A percentile compares a stretch with the other conserved stretches of the same genome.
Evolutionary conservation across 768 basidiomycete genomes (phyloP).

Genomic region (Kwoniella pini): DNA sequence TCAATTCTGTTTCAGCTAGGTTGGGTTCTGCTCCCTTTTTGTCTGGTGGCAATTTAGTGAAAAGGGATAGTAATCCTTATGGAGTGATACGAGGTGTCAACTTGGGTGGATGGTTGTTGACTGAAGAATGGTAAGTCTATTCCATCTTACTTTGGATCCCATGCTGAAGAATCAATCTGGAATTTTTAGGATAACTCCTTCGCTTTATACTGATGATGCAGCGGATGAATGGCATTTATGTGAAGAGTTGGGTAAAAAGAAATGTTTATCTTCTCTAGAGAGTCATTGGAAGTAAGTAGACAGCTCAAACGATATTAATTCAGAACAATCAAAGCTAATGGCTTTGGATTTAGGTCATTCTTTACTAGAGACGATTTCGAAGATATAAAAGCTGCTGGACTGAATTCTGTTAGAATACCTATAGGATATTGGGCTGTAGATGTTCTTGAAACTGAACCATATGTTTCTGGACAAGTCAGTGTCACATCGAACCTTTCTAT

Average conservation of each 20-base stretch:
- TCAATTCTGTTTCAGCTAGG: not conserved
- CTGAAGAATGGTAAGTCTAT: conserved; percentile 30
- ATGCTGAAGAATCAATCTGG: too few species aligned
- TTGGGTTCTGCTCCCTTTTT: not conserved
- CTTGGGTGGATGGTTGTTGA: conserved; percentile 50
- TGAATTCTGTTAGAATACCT: conserved; percentile 48
- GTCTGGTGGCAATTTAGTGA: not conserved
- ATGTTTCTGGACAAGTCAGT: conserved; percentile 44
- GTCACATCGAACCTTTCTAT: not conserved
- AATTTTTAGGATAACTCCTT: conserved; percentile 50
- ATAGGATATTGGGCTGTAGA: conserved; percentile 51
- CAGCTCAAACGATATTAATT: not conserved
- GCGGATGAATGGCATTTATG: conserved; percentile 47
- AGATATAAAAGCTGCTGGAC: conserved; percentile 41
- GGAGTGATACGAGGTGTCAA: conserved; percentile 49
- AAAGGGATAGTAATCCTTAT: not conserved
- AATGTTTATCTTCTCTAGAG: conserved; percentile 28
- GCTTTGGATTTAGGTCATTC: conserved; percentile 27
- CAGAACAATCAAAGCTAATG: not conserved
- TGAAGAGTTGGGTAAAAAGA: conserved; percentile 29
- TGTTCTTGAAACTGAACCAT: conserved; percentile 35
- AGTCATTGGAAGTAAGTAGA: conserved; percentile 36
- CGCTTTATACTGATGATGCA: conserved; percentile 35
- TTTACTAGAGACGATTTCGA: conserved; percentile 36
- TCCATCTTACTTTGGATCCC: too few species aligned